A percentile compares a stretch with the other conserved stretches of the same genome.
phyloP scores from a whole-genome alignment of 306 rosid species.

The Begonia masoniana region DNA sequence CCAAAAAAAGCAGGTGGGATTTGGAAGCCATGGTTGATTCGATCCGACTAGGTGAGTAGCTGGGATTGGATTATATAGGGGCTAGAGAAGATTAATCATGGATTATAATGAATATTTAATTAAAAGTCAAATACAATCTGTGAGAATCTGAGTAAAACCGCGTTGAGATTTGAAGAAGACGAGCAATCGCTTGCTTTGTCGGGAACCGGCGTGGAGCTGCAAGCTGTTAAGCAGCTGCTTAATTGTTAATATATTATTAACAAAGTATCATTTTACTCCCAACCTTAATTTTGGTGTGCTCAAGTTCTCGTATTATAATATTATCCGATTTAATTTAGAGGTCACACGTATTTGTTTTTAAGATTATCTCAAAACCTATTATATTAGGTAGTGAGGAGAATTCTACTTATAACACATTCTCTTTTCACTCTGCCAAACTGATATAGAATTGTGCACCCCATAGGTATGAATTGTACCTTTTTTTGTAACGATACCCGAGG shows the following conservation, averaged over 20 bases:
- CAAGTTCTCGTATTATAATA: no score
- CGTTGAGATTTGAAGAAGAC: not conserved
- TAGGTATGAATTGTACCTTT: no score
- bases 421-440: no score
- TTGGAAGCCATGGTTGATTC: slow-evolving; percentile 6
- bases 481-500: no score
- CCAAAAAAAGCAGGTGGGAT: not conserved
- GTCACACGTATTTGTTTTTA: no score
- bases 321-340: no score
- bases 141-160: slow-evolving; percentile 2
- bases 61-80: not conserved
- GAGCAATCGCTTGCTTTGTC: not conserved
- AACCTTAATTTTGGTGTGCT: no score
- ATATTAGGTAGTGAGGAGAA: no score
- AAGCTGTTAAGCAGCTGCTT: not conserved
- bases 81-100: not conserved
- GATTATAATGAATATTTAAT: not conserved
- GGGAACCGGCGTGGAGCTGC: not conserved
- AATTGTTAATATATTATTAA: not conserved
- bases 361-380: no score
- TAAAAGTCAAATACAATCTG: not conserved
- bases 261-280: not conserved
- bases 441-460: no score
- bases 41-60: not conserved
- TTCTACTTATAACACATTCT: no score